These are phyloP conservation scores for Rutstroemia sp. DNA, from an alignment of 2,329 filamentous ascomycete species.

Conservation along the genomic window DNA sequence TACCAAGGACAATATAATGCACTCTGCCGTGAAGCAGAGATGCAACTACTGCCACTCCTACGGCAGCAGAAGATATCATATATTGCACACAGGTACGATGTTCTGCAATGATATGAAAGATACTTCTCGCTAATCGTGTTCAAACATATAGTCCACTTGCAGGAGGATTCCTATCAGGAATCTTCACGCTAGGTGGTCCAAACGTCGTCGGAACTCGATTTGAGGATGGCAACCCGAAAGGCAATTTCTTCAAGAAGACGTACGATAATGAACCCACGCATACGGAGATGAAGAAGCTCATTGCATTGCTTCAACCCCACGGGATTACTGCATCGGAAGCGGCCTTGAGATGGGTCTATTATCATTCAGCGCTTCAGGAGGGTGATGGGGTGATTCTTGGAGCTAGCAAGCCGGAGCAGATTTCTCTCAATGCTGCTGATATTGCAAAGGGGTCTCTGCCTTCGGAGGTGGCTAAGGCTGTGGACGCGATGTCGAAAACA, in stretches of 20 bases:
- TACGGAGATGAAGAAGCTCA: too few relatives aligned
- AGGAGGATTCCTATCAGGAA: too few relatives aligned
- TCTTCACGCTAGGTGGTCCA: too few relatives aligned
- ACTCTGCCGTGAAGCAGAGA: neutral
- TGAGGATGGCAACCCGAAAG: too few relatives aligned
- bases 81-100: neutral
- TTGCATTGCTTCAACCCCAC: neutral
- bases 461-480: neutral
- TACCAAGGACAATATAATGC: neutral
- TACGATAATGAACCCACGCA: too few relatives aligned
- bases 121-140: neutral
- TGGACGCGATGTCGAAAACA: neutral
- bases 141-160: neutral
- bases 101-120: neutral
- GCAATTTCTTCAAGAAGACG: too few relatives aligned
- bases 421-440: neutral
- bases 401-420: neutral
- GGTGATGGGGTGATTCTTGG: neutral
- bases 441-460: neutral
- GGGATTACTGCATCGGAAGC: neutral
- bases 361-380: neutral
- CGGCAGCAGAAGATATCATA: constrained; percentile 1
- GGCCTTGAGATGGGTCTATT: neutral
- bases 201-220: too few relatives aligned
- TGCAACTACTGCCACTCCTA: neutral